phyloP scores from a whole-genome alignment of 768 basidiomycete genomes.

The Gloeopeniophorella convolvens region DNA sequence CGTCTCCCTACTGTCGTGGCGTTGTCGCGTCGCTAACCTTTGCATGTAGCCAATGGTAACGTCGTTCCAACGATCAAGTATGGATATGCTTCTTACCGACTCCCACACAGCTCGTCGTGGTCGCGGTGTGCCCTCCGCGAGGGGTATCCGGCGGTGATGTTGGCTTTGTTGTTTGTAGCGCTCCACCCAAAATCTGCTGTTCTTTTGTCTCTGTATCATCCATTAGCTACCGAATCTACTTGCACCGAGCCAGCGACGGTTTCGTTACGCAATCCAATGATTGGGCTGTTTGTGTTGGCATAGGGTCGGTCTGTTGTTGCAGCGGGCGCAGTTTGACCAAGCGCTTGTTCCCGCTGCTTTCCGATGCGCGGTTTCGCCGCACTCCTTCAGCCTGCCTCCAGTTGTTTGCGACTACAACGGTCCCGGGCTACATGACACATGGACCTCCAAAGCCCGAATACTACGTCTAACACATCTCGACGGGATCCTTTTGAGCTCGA shows the following conservation, averaged over 20 bases:
- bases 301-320: not conserved
- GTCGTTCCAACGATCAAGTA: not conserved
- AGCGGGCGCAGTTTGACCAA: not conserved
- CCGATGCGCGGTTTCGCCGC: not conserved
- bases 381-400: not conserved
- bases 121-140: constrained; percentile 67
- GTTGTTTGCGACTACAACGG: too few relatives aligned
- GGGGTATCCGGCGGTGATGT: constrained; percentile 75
- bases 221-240: not conserved
- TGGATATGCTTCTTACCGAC: constrained; percentile 13
- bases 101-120: constrained; percentile 68
- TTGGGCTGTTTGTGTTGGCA: not conserved
- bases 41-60: constrained; percentile 63
- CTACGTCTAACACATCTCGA: constrained; percentile 12
- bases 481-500: constrained; percentile 64
- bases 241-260: not conserved
- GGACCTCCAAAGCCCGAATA: constrained; percentile 6
- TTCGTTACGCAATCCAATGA: not conserved
- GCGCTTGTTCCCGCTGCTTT: not conserved
- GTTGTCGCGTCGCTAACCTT: constrained; percentile 17
- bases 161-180: constrained; percentile 10
- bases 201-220: constrained; percentile 13
- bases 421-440: too few relatives aligned
- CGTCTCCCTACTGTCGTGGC: constrained; percentile 28
- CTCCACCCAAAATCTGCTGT: constrained; percentile 15